Conservation (phyloP, 345 rosid genomes). For the Carallia pectinifolia region DNA sequence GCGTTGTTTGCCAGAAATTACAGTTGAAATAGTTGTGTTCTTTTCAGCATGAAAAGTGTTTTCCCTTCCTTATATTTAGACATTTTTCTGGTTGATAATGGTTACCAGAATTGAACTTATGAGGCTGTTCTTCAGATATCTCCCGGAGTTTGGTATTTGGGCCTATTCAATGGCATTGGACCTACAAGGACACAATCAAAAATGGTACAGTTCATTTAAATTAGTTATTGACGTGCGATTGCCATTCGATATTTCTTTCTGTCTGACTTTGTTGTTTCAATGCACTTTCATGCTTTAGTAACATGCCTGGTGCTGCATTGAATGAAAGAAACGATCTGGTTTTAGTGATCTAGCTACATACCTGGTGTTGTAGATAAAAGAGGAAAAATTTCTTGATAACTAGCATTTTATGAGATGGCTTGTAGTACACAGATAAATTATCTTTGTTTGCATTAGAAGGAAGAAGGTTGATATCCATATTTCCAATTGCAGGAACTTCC, state of each 20-base stretch:
- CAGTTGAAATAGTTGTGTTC: too few species aligned
- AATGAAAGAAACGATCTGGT: not conserved
- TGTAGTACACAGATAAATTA: too few species aligned
- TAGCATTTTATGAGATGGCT: not conserved
- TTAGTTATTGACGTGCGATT: not conserved
- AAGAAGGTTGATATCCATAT: slow-evolving; percentile 1
- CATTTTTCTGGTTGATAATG: slow-evolving; percentile 1
- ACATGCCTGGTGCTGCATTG: not conserved
- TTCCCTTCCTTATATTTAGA: not conserved
- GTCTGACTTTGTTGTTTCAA: not conserved
- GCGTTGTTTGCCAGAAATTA: too few species aligned
- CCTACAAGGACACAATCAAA: slow-evolving; percentile 78
- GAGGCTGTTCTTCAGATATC: slow-evolving; percentile 52
- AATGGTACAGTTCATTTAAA: slow-evolving; percentile 57
- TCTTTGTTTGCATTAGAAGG: not conserved
- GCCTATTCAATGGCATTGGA: slow-evolving; percentile 91
- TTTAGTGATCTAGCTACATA: not conserved
- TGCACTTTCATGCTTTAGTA: slow-evolving; percentile 6
- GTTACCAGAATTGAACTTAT: slow-evolving; percentile 9
- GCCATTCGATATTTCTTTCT: not conserved
- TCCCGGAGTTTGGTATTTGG: slow-evolving; percentile 84
- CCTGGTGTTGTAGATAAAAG: not conserved
- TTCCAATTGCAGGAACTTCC: not conserved
- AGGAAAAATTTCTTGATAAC: not conserved
- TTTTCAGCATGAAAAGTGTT: not conserved